Evolutionary conservation across 2,329 filamentous ascomycete species (phyloP), one percentile per base, ranked within the genome.

Genomic region (Colletotrichum theobromicola): DNA sequence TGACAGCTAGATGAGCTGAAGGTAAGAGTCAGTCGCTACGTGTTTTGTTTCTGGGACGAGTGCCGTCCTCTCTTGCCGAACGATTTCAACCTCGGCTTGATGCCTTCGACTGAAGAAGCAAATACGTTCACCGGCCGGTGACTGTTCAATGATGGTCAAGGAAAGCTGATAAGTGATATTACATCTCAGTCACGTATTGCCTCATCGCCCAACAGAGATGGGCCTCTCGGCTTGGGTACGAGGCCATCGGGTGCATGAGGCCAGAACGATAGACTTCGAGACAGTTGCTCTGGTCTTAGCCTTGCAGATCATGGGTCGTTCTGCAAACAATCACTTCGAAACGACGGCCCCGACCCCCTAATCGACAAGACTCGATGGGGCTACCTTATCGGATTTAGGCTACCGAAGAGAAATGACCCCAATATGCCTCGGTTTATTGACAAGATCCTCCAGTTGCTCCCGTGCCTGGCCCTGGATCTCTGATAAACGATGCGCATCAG

Each of bases 401-500:
- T 74, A 46, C 62, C 72, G 55, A 67, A 35, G 68, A 74, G 42
- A 67, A 58, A 53, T 35, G 10, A 35, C 16, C 7, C 21, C 18
- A 21, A 62, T 34, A 57, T 67, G 34, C 28, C 68, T 72, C 63
- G 62, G 62, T 50, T 15, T 28, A 57, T 57, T 57, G 37, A 4
- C n/a, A 16, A 9, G 66, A 60, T 50, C 55, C 26, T 35, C 7
- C 8, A 21, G 42, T 21, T 67, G n/a, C 32, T 71, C 50, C 18
- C 61, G 32, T 46, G 12, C 34, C 10, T 50, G 62, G 26, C 62
- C 13, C 34, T 18, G 26, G 68, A 72, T 63, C 57, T 67, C 72
- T 57, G 57, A 72, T 72, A 63, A 74, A 74, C 68, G 68, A 63
- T 34, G 55, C 46, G 15, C n/a, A 61, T n/a, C 61, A 66, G 21